Evolutionary conservation across 192 early-diverging fungal species (phyloP).

Genomic region (Dimargaris verticillata): DNA sequence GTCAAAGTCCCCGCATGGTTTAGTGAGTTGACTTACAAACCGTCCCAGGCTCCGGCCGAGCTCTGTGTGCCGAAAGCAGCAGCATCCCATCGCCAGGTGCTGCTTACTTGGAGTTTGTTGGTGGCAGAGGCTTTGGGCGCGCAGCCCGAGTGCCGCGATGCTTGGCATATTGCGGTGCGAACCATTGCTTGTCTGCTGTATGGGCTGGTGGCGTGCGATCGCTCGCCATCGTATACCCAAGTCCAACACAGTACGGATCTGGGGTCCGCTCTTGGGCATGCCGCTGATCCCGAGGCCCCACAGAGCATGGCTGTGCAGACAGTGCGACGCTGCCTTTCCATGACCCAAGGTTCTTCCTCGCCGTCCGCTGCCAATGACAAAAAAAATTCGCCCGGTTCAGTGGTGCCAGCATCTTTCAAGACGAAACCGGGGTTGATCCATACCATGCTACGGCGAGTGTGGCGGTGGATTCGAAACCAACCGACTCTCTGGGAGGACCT

Average conservation of each 20-base stretch:
- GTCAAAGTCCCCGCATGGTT: background rate
- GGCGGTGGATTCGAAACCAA: slow-evolving; percentile 2
- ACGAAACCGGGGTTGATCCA: slow-evolving; percentile 4
- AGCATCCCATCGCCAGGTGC: background rate
- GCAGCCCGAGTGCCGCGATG: background rate
- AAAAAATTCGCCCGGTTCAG: background rate
- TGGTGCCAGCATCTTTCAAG: background rate
- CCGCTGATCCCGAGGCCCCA: background rate
- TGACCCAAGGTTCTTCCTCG: too few species aligned
- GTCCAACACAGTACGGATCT: background rate
- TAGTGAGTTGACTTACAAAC: background rate
- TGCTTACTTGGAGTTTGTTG: background rate
- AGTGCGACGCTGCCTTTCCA: background rate
- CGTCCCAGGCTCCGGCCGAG: background rate
- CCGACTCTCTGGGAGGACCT: background rate
- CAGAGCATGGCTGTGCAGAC: background rate
- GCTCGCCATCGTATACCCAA: background rate
- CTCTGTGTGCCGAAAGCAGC: background rate
- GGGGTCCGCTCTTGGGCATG: background rate
- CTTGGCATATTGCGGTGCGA: background rate
- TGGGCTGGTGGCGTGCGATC: background rate
- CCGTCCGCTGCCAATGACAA: background rate
- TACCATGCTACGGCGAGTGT: background rate
- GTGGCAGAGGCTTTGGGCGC: background rate
- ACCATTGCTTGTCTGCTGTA: background rate